phyloP scores from a whole-genome alignment of 192 early-diverging fungal genomes.

The Phlyctochytrium planicorne region DNA sequence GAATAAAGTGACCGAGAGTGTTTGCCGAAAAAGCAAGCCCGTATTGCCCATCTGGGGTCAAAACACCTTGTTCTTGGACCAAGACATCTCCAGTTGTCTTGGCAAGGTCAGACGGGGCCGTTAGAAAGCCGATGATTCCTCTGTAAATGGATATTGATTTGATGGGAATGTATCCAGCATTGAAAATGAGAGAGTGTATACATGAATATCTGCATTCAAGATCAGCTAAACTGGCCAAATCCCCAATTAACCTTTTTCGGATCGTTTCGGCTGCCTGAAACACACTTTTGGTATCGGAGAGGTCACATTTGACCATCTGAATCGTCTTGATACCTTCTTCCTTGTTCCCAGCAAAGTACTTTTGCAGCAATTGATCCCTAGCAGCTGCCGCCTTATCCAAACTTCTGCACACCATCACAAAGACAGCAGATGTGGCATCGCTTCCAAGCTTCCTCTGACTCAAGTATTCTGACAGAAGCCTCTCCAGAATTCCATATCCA shows the following conservation, averaged over 20 bases:
- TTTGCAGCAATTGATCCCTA: slow-evolving; percentile 16
- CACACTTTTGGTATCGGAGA: slow-evolving; percentile 30
- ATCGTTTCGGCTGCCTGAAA: slow-evolving; percentile 34
- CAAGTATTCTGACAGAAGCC: slow-evolving; percentile 26
- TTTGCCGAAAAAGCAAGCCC: slow-evolving; percentile 55
- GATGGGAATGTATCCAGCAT: slow-evolving; percentile 50
- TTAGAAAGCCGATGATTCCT: slow-evolving; percentile 28
- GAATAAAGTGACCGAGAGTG: slow-evolving; percentile 51
- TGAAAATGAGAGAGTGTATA: slow-evolving; percentile 40
- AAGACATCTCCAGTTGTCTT: slow-evolving; percentile 45
- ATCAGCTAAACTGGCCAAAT: slow-evolving; percentile 4
- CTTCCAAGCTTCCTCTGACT: slow-evolving; percentile 4
- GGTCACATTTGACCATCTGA: slow-evolving; percentile 36
- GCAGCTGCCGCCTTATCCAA: slow-evolving; percentile 32
- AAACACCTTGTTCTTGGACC: slow-evolving; percentile 35
- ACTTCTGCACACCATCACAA: slow-evolving; percentile 46
- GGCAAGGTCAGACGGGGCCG: slow-evolving; percentile 37
- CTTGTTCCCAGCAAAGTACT: not conserved
- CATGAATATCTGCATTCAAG: slow-evolving; percentile 4
- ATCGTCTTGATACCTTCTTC: slow-evolving; percentile 11
- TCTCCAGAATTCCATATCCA: slow-evolving; percentile 38
- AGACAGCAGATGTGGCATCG: slow-evolving; percentile 2
- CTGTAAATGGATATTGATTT: slow-evolving; percentile 19
- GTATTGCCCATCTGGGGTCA: slow-evolving; percentile 33
- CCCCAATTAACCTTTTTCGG: too few relatives aligned